phyloP scores from a whole-genome alignment of 2,329 filamentous ascomycete genomes.

The Colletotrichum sp. region DNA sequence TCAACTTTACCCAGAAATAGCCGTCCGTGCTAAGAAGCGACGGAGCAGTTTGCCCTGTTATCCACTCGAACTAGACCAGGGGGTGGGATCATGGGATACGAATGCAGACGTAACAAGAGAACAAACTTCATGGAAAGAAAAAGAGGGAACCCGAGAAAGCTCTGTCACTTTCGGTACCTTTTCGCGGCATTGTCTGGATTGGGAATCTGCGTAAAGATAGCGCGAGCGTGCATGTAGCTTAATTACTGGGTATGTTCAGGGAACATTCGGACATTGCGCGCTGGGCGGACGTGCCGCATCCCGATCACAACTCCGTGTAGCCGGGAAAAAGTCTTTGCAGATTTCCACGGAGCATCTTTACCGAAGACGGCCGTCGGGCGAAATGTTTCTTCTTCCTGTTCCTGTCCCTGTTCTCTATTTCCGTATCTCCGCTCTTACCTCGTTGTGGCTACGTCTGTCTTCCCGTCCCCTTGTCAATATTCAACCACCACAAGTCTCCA shows the following conservation, averaged over 20 bases:
- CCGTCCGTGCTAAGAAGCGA: not conserved
- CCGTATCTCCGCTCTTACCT: not conserved
- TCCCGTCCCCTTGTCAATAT: no score
- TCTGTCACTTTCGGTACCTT: not conserved
- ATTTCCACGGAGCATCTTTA: not conserved
- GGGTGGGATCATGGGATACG: not conserved
- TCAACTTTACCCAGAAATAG: conserved; percentile 3
- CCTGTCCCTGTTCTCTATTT: not conserved
- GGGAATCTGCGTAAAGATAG: not conserved
- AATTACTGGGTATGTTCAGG: not conserved
- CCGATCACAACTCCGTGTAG: not conserved
- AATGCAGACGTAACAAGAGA: not conserved
- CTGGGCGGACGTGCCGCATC: not conserved
- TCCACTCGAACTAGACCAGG: not conserved
- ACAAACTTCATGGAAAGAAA: not conserved
- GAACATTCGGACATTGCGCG: not conserved
- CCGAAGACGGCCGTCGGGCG: not conserved
- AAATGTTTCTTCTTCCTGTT: not conserved
- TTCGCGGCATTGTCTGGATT: not conserved
- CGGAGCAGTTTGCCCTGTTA: not conserved
- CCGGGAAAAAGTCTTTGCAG: not conserved
- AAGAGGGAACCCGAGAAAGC: not conserved
- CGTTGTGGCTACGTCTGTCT: not conserved
- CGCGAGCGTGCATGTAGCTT: not conserved
- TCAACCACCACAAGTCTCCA: not conserved